Base-by-base conservation (phyloP, 2,329 filamentous ascomycete genomes). In the Penicillium sp. region DNA sequence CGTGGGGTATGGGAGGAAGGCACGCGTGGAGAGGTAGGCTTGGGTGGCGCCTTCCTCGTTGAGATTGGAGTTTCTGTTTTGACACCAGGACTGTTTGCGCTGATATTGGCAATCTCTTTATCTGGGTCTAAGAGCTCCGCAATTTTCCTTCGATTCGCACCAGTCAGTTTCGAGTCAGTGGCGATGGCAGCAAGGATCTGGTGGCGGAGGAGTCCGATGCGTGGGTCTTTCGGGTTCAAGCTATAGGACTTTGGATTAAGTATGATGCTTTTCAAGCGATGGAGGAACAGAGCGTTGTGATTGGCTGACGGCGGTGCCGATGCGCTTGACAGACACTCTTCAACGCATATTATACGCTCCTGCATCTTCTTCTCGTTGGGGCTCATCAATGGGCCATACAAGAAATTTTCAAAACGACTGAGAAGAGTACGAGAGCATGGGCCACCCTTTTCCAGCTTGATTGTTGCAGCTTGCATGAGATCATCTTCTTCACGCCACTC, bases 351-450 rank as follows among this genome's bases (percentile, higher is more conserved):
- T 21, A 39, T 29, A n/a, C 34, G 50, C 29, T 52, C 50, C 27
- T 47, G 50, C 4, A 23, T 39, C 16, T 21, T 52, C 50, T 18
- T 52, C 12, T 52, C 50, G 27, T 38, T 35, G 16, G 38, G 13
- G 16, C 39, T 52, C 50, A 32, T 52, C 21, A 47, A 52, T 45
- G 48, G 48, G 29, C 50, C 42, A 32, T 52, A 47, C 13, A 52
- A 18, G 42, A 52, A 52, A 4, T 32, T 46, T 15, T 52, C 50
- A 31, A 46, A 47, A 2, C 50, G 50, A 34, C n/a, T 52, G 18
- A 52, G 44, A 39, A 46, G 34, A 18, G 42, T 21, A 25, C 34
- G 34, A 32, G 50, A 52, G 25, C 42, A 52, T 32, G 16, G 18
- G 7, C 50, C 50, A 12, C 42, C 34, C 21, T 15, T 47, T 18